Conservation (phyloP, 331 rosid species). For the Stylosanthes scabra region DNA sequence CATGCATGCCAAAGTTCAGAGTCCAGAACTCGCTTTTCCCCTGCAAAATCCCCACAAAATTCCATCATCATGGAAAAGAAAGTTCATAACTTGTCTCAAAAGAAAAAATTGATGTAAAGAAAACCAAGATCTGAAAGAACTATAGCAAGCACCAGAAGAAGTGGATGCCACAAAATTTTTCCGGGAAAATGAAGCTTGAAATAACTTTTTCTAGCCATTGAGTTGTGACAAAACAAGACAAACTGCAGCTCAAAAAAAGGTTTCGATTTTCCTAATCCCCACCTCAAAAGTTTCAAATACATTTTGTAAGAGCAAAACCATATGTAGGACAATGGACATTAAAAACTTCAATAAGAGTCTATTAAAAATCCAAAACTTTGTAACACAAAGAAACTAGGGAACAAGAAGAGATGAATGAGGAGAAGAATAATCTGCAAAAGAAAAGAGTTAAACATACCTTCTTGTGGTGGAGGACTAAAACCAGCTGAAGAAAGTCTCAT, state of each 20-base stretch:
- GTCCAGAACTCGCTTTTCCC: slow-evolving; percentile 86
- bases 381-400: not conserved
- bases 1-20: slow-evolving; percentile 99
- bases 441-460: slow-evolving; percentile 42
- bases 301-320: slow-evolving; percentile 2
- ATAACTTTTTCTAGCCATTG: no score
- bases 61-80: slow-evolving; percentile 33
- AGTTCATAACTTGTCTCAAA: slow-evolving; percentile 22
- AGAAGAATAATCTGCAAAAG: not conserved
- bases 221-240: no score
- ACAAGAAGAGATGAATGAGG: not conserved
- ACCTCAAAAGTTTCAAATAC: no score
- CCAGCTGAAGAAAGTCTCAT: slow-evolving; percentile 62
- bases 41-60: slow-evolving; percentile 57
- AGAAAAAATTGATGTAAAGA: no score
- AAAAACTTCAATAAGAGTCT: not conserved
- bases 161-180: not conserved
- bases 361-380: not conserved
- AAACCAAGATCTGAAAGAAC: slow-evolving; percentile 49
- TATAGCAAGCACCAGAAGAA: slow-evolving; percentile 14
- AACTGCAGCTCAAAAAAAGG: no score
- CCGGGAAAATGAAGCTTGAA: no score
- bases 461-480: slow-evolving; percentile 59
- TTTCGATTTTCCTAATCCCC: no score
- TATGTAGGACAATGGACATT: not conserved